Base-by-base conservation (phyloP, 441 rosid genomes). In the Euphorbia schlechtendalii region DNA sequence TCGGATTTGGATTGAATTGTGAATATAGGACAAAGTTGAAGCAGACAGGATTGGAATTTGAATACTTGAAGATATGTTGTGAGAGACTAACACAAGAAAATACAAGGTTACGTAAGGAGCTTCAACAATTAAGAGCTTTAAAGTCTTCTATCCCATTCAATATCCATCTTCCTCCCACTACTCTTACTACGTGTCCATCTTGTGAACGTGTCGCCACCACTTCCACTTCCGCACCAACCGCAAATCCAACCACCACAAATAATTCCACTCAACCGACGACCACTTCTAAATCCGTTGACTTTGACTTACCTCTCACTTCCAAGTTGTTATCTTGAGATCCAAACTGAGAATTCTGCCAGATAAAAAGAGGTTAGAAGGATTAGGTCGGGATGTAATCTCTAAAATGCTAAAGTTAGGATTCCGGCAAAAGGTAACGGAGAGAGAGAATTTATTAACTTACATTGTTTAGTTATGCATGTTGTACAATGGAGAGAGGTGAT, bases 181-280 rank as follows among this genome's bases (percentile, higher is more conserved):
- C 98, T 65, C 92, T 89, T 71, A 89, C 94, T 55, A 92, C 88
- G 96, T 92, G 98, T 65, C 96, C 98, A 55, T 92, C 98, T 21
- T 92, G 98, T 46, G 96, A 87, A 78, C 86, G 89, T 45, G 90
- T 89, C 6, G 84, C 91, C 74, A 73, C 90, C 77, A 66, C 88
- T 49, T 41, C 83, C 61, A 34, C 84, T n/a, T 0, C 84, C 51
- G 0, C 82, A 8, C 10, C 40, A 34, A 4, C 63, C 36, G 28
- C 59, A 49, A 13, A 52, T 14, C 40, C 36, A 1, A 25, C 67
- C 32, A 12, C 62, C 49, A 7, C 2, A 68, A 34, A 56, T 55
- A 38, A 25, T 46, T 21, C 24, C 12, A 49, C 15, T 11, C 18
- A 61, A 28, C 40, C 14, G 17, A 1, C 17, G 17, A 3, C 38